Evolutionary conservation across 495 filamentous ascomycete genomes (phyloP), one percentile per base, ranked within the genome.

Genomic region (Lasiosphaeria miniovina): DNA sequence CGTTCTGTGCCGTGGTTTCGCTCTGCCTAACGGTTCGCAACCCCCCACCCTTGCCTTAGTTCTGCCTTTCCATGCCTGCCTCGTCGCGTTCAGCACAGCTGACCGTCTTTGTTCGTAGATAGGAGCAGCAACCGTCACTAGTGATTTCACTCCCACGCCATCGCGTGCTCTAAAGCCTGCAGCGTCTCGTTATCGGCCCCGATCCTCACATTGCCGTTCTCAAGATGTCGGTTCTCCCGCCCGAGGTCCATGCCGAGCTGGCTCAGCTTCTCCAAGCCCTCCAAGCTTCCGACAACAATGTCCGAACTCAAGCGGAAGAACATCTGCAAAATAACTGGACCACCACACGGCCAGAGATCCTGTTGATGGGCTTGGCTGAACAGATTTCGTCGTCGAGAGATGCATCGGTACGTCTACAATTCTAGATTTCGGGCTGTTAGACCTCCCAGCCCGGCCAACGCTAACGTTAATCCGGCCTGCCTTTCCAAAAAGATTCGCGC

Each of bases 361-460:
- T 98, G 41, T 75, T 99, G 72, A 91, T 96, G 88, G 95, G 92
- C 57, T 75, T 99, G 65, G 91, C 87, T 17, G 95, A 99, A 75
- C 93, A 98, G 75, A 88, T 96, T 66, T 84, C 88, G 64, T 84
- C 79, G 15, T 81, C 88, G 10, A 43, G 32, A 61, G 87, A 92
- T 65, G 67, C 86, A 55, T 76, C 80, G 56, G 91, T 93, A 80
- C 76, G 83, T 81, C 49, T 48, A 15, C 57, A 10, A n/a, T 14
- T 12, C 52, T 36, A 57, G 36, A 41, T 50, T 59, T n/a, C 32
- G 59, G n/a, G 59, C 12, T 48, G 36, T 24, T 24, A 24, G 24
- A 24, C 24, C 17, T 45, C n/a, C 36, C 43, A 12, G 34, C 52
- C 9, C 15, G n/a, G 34, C 32, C 32, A 15, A n/a, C 10, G 15